Base-by-base conservation (phyloP, 2,329 filamentous ascomycete species). In the Hypoxylon sp. region DNA sequence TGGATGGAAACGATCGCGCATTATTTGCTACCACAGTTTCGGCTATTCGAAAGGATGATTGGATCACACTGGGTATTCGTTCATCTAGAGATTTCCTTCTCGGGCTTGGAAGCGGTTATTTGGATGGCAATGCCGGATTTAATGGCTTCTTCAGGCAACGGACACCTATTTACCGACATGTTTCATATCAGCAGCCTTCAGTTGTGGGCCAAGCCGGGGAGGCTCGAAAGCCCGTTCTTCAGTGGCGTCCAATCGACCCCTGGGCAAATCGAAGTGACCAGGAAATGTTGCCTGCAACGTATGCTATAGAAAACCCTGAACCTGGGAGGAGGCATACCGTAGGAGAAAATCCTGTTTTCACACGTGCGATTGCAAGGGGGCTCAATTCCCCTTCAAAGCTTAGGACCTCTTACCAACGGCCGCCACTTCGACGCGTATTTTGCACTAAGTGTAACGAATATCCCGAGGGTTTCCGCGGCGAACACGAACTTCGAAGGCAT, bases 391-490 rank as follows among this genome's bases (percentile, higher is more conserved):
- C 85, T 6, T 75, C 79, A 3, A 81, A 82, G 69, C 76, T 81
- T 27, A 79, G 82, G 48, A 79, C 83, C 1, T 79, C 84, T 0
- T 87, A 86, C 63, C 85, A 86, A 66, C 81, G 85, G 27, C 83
- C 85, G 22, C 87, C 89, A 25, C 86, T 93, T 57, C 88, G 89
- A 25, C 92, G 93, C 72, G 91, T 94, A 55, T 90, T 89, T 77
- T 98, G 95, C 79, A 83, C 85, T 17, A 88, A 91, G 73, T 98
- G 95, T 82, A 90, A 91, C 72, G 92, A 94, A 75, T 90, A 95
- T 68, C 92, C 92, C 2, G 91, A 94, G 68, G 94, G 95, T 4
- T 98, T 97, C 79, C 91, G 95, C 50, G 95, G 95, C 64, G 94
- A 97, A 62, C 95, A 97, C 79, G 95, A 98, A 79, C 85, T 94